phyloP scores from a whole-genome alignment of 2,329 filamentous ascomycete genomes.

The Fusarium nygamai region DNA sequence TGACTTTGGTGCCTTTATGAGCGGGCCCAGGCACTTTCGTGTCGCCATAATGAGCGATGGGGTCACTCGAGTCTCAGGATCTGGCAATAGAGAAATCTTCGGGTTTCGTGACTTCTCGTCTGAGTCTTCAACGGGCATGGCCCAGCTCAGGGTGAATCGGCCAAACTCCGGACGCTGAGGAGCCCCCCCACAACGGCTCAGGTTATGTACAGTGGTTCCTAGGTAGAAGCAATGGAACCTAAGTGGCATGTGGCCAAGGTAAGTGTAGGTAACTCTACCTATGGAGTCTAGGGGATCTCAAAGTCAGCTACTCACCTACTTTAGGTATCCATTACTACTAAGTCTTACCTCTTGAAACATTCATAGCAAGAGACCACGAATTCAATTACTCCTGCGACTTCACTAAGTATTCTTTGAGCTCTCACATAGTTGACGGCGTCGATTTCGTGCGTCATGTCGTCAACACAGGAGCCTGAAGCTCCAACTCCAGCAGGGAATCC shows the following conservation, averaged over 20 bases:
- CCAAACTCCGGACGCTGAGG: conserved; percentile 40
- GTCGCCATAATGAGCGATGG: conserved; percentile 31
- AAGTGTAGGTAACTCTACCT: neutral
- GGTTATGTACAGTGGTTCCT: conserved; percentile 10
- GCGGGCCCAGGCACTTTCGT: conserved; percentile 15
- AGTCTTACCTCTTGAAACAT: conserved; percentile 28
- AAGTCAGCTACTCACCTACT: conserved; percentile 15
- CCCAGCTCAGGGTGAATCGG: conserved; percentile 38
- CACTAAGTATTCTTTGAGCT: conserved; percentile 7
- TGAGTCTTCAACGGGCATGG: neutral
- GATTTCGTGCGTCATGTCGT: conserved; percentile 47
- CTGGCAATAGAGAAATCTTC: neutral
- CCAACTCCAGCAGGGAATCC: conserved; percentile 45
- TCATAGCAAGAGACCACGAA: conserved; percentile 19
- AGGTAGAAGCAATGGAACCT: conserved; percentile 7
- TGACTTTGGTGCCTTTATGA: conserved; percentile 18
- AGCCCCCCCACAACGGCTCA: conserved; percentile 29
- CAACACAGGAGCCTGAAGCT: conserved; percentile 50
- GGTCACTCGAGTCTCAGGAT: neutral
- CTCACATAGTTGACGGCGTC: conserved; percentile 35
- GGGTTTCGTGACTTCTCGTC: neutral
- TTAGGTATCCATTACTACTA: neutral
- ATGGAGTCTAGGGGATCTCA: conserved; percentile 25
- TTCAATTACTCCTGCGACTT: conserved; percentile 9
- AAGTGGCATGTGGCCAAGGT: conserved; percentile 36